phyloP scores from a whole-genome alignment of 2,329 filamentous ascomycete species.

The Monilinia laxa region DNA sequence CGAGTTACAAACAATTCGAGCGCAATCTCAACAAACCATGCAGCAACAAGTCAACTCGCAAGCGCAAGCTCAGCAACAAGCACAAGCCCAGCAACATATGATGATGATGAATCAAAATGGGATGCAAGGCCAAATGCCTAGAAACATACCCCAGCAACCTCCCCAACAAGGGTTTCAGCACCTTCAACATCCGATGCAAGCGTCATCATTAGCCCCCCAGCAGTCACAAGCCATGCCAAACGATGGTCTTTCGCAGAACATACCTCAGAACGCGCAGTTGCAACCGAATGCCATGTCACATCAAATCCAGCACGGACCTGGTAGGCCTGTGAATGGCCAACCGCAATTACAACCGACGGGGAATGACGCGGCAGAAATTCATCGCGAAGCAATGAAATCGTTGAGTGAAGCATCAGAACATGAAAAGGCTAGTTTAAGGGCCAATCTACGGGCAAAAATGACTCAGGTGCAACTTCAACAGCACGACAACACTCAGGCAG shows the following conservation, averaged over 20 bases:
- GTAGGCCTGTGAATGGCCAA: conserved; percentile 30
- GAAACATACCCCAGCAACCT: conserved; percentile 49
- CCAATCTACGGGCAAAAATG: conserved; percentile 44
- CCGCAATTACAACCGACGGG: conserved; percentile 32
- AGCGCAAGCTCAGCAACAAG: conserved; percentile 39
- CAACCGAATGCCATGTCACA: conserved; percentile 49
- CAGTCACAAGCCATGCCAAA: conserved; percentile 36
- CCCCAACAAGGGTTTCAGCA: conserved; percentile 57
- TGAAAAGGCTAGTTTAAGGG: conserved; percentile 47
- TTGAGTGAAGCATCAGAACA: conserved; percentile 45
- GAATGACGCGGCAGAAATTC: conserved; percentile 28
- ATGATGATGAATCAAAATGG: conserved; percentile 52
- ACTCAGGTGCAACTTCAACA: conserved; percentile 46
- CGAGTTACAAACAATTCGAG: conserved; percentile 36
- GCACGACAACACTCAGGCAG: conserved; percentile 48
- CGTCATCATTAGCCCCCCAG: conserved; percentile 53
- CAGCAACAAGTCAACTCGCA: conserved; percentile 47
- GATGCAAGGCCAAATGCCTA: conserved; percentile 53
- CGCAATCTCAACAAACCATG: conserved; percentile 40
- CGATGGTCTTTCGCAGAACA: conserved; percentile 35
- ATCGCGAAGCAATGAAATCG: conserved; percentile 32
- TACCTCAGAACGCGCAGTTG: conserved; percentile 36
- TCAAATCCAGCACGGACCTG: conserved; percentile 28
- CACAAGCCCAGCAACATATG: conserved; percentile 48
- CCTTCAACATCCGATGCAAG: conserved; percentile 59